These are phyloP conservation scores for Sungouiozyma ichnusensis DNA, from an alignment of 805 yeast genomes.

Conservation along the genomic window DNA sequence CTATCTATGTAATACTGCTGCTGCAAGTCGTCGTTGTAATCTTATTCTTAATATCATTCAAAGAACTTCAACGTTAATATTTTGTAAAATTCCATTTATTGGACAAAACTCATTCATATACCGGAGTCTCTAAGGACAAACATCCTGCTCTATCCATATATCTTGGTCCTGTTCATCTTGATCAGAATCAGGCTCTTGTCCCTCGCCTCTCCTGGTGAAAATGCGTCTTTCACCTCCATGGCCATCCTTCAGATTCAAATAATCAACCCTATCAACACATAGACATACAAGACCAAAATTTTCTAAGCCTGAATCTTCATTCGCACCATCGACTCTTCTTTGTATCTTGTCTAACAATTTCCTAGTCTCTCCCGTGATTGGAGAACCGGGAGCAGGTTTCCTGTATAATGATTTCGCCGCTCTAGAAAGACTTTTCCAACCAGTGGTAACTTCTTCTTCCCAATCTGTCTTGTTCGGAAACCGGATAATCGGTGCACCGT, in stretches of 20 bases:
- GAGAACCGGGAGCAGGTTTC: slow-evolving; percentile 63
- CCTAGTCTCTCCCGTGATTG: slow-evolving; percentile 42
- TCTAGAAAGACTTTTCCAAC: slow-evolving; percentile 54
- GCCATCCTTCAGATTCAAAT: slow-evolving; percentile 46
- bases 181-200: slow-evolving; percentile 1
- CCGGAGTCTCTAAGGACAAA: slow-evolving; percentile 46
- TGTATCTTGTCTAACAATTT: slow-evolving; percentile 57
- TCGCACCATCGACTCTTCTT: slow-evolving; percentile 76
- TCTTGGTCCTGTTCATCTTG: slow-evolving; percentile 26
- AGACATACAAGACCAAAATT: slow-evolving; percentile 62
- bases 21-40: no score
- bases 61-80: no score
- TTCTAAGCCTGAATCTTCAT: slow-evolving; percentile 49
- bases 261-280: slow-evolving; percentile 63
- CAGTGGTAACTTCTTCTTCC: slow-evolving; percentile 49
- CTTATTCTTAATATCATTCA: no score
- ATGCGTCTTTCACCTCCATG: slow-evolving; percentile 24
- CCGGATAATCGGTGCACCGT: slow-evolving; percentile 5
- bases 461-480: slow-evolving; percentile 43
- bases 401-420: slow-evolving; percentile 54
- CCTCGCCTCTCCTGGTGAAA: slow-evolving; percentile 13
- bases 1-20: no score
- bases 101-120: no score
- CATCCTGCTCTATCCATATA: slow-evolving; percentile 68
- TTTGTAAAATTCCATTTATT: no score